Percentiles rank a stretch among this genome's conserved stretches.
Evolutionary conservation across 2,329 filamentous ascomycete genomes (phyloP).

Genomic region (Colletotrichum spaethianum): DNA sequence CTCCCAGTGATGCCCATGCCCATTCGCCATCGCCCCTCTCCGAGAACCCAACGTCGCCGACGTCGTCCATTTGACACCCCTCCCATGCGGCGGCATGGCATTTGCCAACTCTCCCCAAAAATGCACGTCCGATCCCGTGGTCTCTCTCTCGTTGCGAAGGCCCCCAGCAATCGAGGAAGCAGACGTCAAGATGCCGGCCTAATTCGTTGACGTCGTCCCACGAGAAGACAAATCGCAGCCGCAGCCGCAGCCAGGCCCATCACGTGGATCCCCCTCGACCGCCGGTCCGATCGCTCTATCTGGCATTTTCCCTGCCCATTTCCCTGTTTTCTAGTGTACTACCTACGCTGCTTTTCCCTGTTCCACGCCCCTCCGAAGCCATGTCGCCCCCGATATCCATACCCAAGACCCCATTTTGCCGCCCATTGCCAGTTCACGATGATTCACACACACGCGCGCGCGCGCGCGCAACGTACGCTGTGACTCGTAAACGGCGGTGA

Average conservation of each 20-base stretch:
- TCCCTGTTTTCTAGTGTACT: constrained; percentile 31
- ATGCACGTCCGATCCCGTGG: constrained; percentile 35
- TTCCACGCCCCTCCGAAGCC: background rate
- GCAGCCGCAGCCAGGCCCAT: constrained; percentile 29
- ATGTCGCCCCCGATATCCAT: constrained; percentile 2
- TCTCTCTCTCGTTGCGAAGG: constrained; percentile 17
- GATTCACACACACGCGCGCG: constrained; percentile 32
- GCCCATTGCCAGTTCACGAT: constrained; percentile 34
- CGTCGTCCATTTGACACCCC: background rate
- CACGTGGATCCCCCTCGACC: constrained; percentile 35
- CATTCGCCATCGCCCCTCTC: constrained; percentile 23
- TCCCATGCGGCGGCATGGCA: constrained; percentile 23
- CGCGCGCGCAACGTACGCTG: background rate
- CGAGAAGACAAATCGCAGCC: constrained; percentile 31
- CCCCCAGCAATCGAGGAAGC: constrained; percentile 1
- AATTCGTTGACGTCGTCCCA: background rate
- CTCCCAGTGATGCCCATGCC: background rate
- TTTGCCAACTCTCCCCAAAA: constrained; percentile 11
- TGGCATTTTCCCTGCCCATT: background rate
- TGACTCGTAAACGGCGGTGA: constrained; percentile 41
- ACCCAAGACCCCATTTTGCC: constrained; percentile 16
- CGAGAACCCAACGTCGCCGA: constrained; percentile 20
- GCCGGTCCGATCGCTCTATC: background rate
- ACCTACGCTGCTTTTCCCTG: background rate
- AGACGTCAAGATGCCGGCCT: constrained; percentile 6